Percentiles rank a stretch among this genome's conserved stretches.
These are phyloP conservation scores for Gelatoporia subvermispora DNA, from an alignment of 768 basidiomycete genomes.

Conservation along the genomic window DNA sequence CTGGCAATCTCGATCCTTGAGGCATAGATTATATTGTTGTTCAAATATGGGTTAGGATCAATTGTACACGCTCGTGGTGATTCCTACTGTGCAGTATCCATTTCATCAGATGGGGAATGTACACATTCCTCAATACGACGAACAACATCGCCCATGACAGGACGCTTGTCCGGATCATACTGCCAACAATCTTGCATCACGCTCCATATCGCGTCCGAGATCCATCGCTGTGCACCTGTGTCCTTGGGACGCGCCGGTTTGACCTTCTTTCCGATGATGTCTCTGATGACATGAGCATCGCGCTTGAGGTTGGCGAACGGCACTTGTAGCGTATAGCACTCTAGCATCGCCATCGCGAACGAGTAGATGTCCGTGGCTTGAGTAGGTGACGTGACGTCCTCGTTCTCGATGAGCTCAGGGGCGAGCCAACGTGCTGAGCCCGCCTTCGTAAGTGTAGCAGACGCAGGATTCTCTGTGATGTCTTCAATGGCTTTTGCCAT, in stretches of 20 bases:
- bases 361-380: slow-evolving; percentile 51
- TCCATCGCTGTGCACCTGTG: slow-evolving; percentile 28
- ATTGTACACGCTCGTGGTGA: too few relatives aligned
- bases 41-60: too few relatives aligned
- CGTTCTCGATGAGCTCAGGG: slow-evolving; percentile 47
- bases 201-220: slow-evolving; percentile 46
- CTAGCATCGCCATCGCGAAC: slow-evolving; percentile 56
- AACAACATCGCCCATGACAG: slow-evolving; percentile 36
- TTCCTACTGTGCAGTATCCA: neutral
- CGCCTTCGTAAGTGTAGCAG: slow-evolving; percentile 40
- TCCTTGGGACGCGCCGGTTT: slow-evolving; percentile 41
- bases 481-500: slow-evolving; percentile 59
- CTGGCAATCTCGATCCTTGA: neutral
- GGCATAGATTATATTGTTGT: too few relatives aligned
- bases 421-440: slow-evolving; percentile 56
- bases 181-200: slow-evolving; percentile 46
- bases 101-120: slow-evolving; percentile 10
- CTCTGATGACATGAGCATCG: slow-evolving; percentile 46
- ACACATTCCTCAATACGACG: slow-evolving; percentile 10
- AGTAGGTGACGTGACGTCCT: slow-evolving; percentile 37
- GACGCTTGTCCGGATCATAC: slow-evolving; percentile 31
- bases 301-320: slow-evolving; percentile 48
- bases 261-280: slow-evolving; percentile 33
- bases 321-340: slow-evolving; percentile 47
- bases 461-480: slow-evolving; percentile 44